Conservation (phyloP, 2,329 filamentous ascomycete species). For the Zasmidium cellare region DNA sequence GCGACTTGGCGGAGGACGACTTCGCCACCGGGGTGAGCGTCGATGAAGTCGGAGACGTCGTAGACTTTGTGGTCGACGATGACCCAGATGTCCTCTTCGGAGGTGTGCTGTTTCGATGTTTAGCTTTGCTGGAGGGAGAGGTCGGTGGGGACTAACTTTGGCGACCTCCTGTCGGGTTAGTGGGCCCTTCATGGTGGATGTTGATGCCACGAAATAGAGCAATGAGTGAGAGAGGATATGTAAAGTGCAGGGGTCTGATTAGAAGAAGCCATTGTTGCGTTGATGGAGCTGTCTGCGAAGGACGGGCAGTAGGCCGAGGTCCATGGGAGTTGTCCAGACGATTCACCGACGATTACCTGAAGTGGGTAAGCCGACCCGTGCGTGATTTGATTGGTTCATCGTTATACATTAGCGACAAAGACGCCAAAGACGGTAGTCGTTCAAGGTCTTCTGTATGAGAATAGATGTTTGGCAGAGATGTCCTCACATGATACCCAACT, state of each 20-base stretch:
- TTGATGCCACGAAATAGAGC: background rate
- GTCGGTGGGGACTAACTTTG: slow-evolving; percentile 18
- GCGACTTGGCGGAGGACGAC: slow-evolving; percentile 79
- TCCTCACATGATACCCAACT: slow-evolving; percentile 33
- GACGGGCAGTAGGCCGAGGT: background rate
- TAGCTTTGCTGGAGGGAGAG: background rate
- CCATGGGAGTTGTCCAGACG: background rate
- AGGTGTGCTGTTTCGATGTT: slow-evolving; percentile 58
- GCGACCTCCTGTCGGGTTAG: slow-evolving; percentile 33
- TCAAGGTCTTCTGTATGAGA: too few relatives aligned
- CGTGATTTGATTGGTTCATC: background rate
- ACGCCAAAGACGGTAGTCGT: background rate
- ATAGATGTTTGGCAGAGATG: too few relatives aligned
- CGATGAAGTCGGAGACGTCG: slow-evolving; percentile 80
- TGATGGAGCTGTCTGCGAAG: background rate
- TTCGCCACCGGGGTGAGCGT: slow-evolving; percentile 80
- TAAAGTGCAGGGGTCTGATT: background rate
- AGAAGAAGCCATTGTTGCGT: background rate
- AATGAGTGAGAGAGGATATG: background rate
- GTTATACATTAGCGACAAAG: background rate
- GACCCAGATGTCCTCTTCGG: slow-evolving; percentile 75
- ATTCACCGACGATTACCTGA: background rate
- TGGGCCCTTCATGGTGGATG: slow-evolving; percentile 23
- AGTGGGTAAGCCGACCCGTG: background rate
- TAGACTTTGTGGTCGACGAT: slow-evolving; percentile 87